These are phyloP conservation scores for Cicer cuneatum DNA, from an alignment of 306 rosid genomes.

Conservation along the genomic window DNA sequence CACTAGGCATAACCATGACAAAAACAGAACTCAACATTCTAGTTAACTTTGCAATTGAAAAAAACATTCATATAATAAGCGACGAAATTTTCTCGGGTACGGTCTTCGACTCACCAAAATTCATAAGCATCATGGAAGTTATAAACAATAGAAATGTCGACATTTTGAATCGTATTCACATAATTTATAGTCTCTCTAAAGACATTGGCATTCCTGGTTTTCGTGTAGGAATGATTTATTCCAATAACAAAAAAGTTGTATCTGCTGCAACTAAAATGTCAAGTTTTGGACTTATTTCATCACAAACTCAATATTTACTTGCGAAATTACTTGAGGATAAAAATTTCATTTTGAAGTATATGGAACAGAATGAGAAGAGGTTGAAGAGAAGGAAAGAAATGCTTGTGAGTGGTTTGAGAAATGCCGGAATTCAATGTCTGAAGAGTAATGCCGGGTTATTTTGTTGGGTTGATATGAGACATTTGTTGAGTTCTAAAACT, in stretches of 20 bases:
- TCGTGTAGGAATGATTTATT: slow-evolving; percentile 84
- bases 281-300: slow-evolving; percentile 83
- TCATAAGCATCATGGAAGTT: slow-evolving; percentile 60
- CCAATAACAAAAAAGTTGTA: slow-evolving; percentile 56
- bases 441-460: slow-evolving; percentile 80
- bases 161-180: slow-evolving; percentile 54
- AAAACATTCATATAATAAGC: slow-evolving; percentile 68
- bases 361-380: slow-evolving; percentile 52
- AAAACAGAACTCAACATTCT: slow-evolving; percentile 57
- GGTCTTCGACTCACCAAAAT: slow-evolving; percentile 60
- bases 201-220: slow-evolving; percentile 81
- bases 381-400: slow-evolving; percentile 54
- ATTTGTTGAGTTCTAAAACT: slow-evolving; percentile 47
- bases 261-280: slow-evolving; percentile 88
- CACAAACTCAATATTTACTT: slow-evolving; percentile 75
- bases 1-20: slow-evolving; percentile 75
- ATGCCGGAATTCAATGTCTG: slow-evolving; percentile 63
- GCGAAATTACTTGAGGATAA: slow-evolving; percentile 59
- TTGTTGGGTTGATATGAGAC: slow-evolving; percentile 91
- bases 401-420: slow-evolving; percentile 57
- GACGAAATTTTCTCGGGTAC: slow-evolving; percentile 88
- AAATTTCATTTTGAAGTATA: slow-evolving; percentile 54
- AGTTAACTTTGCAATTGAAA: slow-evolving; percentile 56
- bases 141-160: slow-evolving; percentile 26
- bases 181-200: slow-evolving; percentile 78